phyloP scores from a whole-genome alignment of 192 early-diverging fungal species.

The Coemansia sp. region DNA sequence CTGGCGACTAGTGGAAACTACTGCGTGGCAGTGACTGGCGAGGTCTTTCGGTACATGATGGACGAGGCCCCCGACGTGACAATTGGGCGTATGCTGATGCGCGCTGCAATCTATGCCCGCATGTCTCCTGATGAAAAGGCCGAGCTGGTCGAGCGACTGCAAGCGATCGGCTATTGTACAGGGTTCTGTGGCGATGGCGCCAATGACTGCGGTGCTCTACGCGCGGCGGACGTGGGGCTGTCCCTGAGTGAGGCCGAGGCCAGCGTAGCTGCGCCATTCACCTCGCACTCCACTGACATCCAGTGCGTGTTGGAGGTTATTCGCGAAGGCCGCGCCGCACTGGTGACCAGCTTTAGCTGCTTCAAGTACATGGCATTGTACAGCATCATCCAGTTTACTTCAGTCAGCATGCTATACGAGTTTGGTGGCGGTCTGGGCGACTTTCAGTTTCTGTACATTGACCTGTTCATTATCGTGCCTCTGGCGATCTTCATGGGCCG shows the following conservation, averaged over 20 bases:
- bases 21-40: slow-evolving; percentile 92
- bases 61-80: slow-evolving; percentile 69
- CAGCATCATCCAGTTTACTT: slow-evolving; percentile 94
- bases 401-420: slow-evolving; percentile 89
- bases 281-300: slow-evolving; percentile 87
- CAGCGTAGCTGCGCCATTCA: slow-evolving; percentile 98
- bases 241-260: slow-evolving; percentile 98
- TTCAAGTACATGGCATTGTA: slow-evolving; percentile 99
- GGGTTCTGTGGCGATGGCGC: slow-evolving; percentile 99
- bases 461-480: slow-evolving; percentile 89
- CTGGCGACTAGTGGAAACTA: slow-evolving; percentile 63
- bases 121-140: slow-evolving; percentile 99
- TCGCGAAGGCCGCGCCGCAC: slow-evolving; percentile 91
- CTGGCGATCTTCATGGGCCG: slow-evolving; percentile 91
- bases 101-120: slow-evolving; percentile 91
- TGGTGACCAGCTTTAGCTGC: slow-evolving; percentile 97
- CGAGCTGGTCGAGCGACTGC: slow-evolving; percentile 87
- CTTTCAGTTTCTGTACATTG: slow-evolving; percentile 96
- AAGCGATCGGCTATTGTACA: slow-evolving; percentile 89
- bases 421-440: slow-evolving; percentile 90
- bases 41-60: slow-evolving; percentile 94
- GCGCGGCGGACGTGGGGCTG: slow-evolving; percentile 94
- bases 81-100: slow-evolving; percentile 81
- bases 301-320: slow-evolving; percentile 92
- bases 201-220: slow-evolving; percentile 97